Evolutionary conservation across 176 grass and related monocot genomes (phyloP).

Genomic region (Dendrocalamus sinicus): DNA sequence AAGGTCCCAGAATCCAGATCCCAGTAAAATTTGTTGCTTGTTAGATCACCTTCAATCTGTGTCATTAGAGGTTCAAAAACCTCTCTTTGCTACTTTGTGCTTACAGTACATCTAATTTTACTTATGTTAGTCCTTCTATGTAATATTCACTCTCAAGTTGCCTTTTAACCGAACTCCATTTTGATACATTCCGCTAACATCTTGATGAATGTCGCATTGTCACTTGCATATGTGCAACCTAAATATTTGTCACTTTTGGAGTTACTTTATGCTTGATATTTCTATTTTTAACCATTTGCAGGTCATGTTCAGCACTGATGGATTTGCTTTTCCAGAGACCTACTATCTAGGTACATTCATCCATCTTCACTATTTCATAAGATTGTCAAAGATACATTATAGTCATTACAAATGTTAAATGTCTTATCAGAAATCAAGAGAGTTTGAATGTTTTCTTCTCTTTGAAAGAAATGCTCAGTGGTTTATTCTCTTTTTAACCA

Average conservation of each 20-base stretch:
- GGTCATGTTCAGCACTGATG: constrained; percentile 99
- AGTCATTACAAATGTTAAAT: constrained; percentile 26
- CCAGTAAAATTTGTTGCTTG: neutral
- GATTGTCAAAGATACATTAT: constrained; percentile 3
- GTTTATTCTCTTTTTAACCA: constrained; percentile 28
- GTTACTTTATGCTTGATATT: constrained; percentile 30
- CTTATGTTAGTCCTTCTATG: constrained; percentile 16
- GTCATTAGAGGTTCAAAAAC: constrained; percentile 8
- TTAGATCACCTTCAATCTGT: neutral
- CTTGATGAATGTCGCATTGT: neutral
- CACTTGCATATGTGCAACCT: constrained; percentile 4
- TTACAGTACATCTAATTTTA: constrained; percentile 30
- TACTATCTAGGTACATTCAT: constrained; percentile 80
- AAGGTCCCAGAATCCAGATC: constrained; percentile 1
- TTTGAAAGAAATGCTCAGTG: neutral
- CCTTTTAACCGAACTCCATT: constrained; percentile 28
- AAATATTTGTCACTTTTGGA: constrained; percentile 28
- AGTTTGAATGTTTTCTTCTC: neutral
- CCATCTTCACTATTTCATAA: constrained; percentile 25
- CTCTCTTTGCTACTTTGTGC: constrained; percentile 1
- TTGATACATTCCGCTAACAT: constrained; percentile 20
- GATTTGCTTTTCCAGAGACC: constrained; percentile 98
- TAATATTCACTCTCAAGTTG: constrained; percentile 21
- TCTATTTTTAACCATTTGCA: constrained; percentile 55
- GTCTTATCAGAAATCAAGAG: neutral